These are phyloP conservation scores for Trichosporon inkin DNA, from an alignment of 1,284 basidiomycete species.

Conservation along the genomic window DNA sequence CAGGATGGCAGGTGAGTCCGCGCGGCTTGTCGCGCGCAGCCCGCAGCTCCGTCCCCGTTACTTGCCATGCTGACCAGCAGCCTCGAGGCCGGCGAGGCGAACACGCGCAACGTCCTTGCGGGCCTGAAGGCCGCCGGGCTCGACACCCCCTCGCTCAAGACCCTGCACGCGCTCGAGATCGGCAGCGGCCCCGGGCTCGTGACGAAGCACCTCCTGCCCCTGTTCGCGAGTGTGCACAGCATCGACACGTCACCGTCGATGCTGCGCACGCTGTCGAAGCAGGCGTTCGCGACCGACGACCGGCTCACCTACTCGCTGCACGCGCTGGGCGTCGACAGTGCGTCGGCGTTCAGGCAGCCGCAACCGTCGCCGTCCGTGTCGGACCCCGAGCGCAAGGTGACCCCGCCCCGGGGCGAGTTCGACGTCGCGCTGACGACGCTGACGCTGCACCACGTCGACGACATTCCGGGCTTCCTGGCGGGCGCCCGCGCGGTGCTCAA, in stretches of 20 bases:
- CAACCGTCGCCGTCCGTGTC: conserved; percentile 24
- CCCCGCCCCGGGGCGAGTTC: conserved; percentile 25
- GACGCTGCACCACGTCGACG: conserved; percentile 39
- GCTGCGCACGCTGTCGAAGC: conserved; percentile 27
- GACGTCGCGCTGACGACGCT: conserved; percentile 36
- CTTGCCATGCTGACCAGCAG: conserved; percentile 15
- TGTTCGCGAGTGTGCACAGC: conserved; percentile 32
- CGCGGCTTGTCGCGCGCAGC: not conserved
- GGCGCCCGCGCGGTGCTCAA: conserved; percentile 17
- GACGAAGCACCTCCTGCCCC: conserved; percentile 26
- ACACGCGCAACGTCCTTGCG: conserved; percentile 23
- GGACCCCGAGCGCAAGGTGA: conserved; percentile 19
- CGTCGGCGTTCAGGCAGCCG: conserved; percentile 14
- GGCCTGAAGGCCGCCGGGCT: conserved; percentile 23
- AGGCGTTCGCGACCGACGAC: conserved; percentile 10
- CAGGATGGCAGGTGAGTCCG: conserved; percentile 32
- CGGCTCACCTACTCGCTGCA: conserved; percentile 23
- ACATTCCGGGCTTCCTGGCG: conserved; percentile 11
- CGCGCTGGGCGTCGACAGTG: conserved; percentile 23
- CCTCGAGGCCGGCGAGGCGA: conserved; percentile 27
- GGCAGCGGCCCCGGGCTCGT: conserved; percentile 41
- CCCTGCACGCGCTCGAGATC: conserved; percentile 32
- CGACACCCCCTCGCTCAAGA: conserved; percentile 12
- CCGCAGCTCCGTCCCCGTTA: not conserved
- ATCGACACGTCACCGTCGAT: conserved; percentile 38